Base-by-base conservation (phyloP, 257 asterid genomes). In the Perilla frutescens region DNA sequence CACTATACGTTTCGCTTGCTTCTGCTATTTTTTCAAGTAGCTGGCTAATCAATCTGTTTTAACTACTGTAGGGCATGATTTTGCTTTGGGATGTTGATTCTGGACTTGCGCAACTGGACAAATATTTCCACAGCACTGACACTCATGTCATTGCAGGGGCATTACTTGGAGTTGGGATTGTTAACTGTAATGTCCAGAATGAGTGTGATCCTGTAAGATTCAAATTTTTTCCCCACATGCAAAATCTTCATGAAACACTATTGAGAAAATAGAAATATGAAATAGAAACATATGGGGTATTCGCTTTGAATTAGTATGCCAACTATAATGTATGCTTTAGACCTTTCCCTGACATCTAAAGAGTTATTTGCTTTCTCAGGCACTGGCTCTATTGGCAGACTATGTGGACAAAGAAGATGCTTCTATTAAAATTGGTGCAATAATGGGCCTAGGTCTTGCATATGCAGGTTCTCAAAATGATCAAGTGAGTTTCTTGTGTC, bases 371-470 rank as follows among this genome's bases (percentile, higher is more conserved):
- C 50, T 50, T 50, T 79, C 64, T 66, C 88, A 94, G 99, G 98
- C 99, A 39, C 68, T 90, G 84, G 98, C 99, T 50, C 91, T 95
- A 74, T 74, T 95, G 55, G 87, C 90, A 0, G 99, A 92, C 13
- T 90, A 89, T 76, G 79, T 90, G 1, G 93, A 88, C 79, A 89
- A 80, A 62, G 96, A 90, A 57, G 99, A 90, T 78, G 62, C 96
- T 34, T 84, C 91, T 3, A 81, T 83, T 72, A 87, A 90, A 77
- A 95, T 95, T 62, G 99, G 99, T 75, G 98, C 99, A 57, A 92
- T 95, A 74, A 92, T 95, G 96, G 99, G 99, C 48, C 83, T 95
- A 59, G 99, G 96, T 34, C 93, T 95, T 79, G 98, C 99, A 63
- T 92, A 95, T 81, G 99, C 99, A 4, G 98, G 99, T 59, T 75